A percentile compares a stretch with the other conserved stretches of the same genome.
Conservation (phyloP, 1,284 basidiomycete genomes). For the Boletus smithii region DNA sequence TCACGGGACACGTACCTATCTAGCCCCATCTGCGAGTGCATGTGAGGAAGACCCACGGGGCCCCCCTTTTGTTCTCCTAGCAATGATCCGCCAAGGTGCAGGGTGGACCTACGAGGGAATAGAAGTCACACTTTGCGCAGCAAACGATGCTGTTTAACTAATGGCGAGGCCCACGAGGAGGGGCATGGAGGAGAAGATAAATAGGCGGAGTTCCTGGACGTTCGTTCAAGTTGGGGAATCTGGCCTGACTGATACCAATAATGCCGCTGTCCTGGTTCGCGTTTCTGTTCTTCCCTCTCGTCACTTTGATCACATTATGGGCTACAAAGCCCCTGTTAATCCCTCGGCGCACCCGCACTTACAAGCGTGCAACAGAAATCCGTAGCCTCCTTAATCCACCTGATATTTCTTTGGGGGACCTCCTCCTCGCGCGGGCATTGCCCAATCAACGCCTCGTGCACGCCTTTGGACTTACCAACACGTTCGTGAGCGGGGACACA, state of each 20-base stretch:
- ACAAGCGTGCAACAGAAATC: conserved; percentile 12
- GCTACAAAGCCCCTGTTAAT: not conserved
- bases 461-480: conserved; percentile 46
- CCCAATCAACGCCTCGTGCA: conserved; percentile 44
- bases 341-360: conserved; percentile 6
- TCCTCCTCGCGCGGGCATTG: conserved; percentile 38
- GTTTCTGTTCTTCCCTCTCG: not conserved
- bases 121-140: no score
- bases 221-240: not conserved
- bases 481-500: conserved; percentile 42
- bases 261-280: conserved; percentile 3
- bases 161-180: not conserved
- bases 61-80: not conserved
- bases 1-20: not conserved
- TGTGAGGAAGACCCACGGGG: not conserved
- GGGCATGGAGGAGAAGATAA: conserved; percentile 19
- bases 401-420: conserved; percentile 9
- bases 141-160: no score
- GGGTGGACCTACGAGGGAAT: no score
- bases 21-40: conserved; percentile 1
- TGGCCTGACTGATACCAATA: not conserved
- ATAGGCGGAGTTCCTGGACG: no score
- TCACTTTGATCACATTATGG: not conserved
- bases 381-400: conserved; percentile 32
- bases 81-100: no score